Evolutionary conservation across 2,329 filamentous ascomycete genomes (phyloP), one percentile per base, ranked within the genome.

Genomic region (Beauveria sp.): DNA sequence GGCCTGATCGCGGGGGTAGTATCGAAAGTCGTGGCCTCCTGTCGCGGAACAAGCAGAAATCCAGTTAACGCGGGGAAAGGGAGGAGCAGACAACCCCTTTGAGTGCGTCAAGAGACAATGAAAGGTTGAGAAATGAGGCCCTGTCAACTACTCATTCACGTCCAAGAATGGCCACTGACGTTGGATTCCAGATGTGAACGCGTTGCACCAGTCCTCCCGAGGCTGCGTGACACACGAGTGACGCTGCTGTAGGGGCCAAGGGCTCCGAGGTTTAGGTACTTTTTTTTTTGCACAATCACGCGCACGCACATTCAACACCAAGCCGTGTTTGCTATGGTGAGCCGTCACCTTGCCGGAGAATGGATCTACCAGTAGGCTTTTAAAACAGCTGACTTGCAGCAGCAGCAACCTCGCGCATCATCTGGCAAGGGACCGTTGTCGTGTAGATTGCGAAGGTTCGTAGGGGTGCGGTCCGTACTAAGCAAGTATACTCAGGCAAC

Each of bases 321-420:
- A 8, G 24, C 56, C 28, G 47, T 34, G 38, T 26, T 24, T 58
- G 20, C 24, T 24, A 34, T 51, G 42, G 56, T 51, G 46, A 58
- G 46, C 46, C 56, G 46, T 50, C 47, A 42, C 56, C 46, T 51
- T 28, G 56, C 30, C 6, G 4, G 16, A 30, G 56, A 28, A 51
- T 42, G 56, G 46, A 58, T 51, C 45, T 51, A 45, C 52, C 22
- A 42, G n/a, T 28, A 34, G 55, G 28, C 22, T 22, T 30, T 28
- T 51, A 34, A 45, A 51, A 58, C 47, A 58, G 56, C 34, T 58
- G 56, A 51, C 56, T 24, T 58, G 56, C 46, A 58, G 56, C 45
- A 56, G 18, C 18, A 42, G 55, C 54, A 47, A 57, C 45, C 43
- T 58, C 28, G 55, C 55, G 30, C 55, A 34, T 58, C 55, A 58